phyloP scores from a whole-genome alignment of 352 stramenopile species.

The Stramenopiles sp. region DNA sequence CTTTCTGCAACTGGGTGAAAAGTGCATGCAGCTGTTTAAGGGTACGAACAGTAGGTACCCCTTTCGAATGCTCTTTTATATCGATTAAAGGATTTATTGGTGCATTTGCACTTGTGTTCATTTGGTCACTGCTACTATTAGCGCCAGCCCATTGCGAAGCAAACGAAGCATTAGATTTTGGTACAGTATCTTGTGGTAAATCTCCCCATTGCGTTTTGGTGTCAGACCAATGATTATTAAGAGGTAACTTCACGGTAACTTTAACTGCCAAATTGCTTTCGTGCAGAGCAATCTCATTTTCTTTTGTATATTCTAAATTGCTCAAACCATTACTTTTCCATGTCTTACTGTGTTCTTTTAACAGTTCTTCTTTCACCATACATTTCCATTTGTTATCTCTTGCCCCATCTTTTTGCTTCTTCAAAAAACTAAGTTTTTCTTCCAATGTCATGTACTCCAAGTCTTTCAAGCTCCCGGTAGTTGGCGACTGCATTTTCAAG shows the following conservation, averaged over 20 bases:
- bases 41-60: no score
- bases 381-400: not conserved
- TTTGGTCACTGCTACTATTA: no score
- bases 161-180: no score
- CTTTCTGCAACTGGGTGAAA: no score
- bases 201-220: not conserved
- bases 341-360: not conserved
- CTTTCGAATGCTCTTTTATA: no score
- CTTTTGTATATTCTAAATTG: not conserved
- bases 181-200: no score
- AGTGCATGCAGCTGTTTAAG: no score
- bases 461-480: not conserved
- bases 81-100: no score
- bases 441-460: not conserved
- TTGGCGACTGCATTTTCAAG: not conserved
- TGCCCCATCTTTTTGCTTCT: not conserved
- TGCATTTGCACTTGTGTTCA: no score
- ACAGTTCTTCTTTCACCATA: conserved; percentile 6
- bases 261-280: not conserved
- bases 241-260: not conserved
- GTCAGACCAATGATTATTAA: not conserved
- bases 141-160: no score
- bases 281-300: no score
- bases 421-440: not conserved
- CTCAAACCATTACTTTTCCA: not conserved